Conservation (phyloP, 2,329 filamentous ascomycete genomes). For the Pezizomycotina sp. region DNA sequence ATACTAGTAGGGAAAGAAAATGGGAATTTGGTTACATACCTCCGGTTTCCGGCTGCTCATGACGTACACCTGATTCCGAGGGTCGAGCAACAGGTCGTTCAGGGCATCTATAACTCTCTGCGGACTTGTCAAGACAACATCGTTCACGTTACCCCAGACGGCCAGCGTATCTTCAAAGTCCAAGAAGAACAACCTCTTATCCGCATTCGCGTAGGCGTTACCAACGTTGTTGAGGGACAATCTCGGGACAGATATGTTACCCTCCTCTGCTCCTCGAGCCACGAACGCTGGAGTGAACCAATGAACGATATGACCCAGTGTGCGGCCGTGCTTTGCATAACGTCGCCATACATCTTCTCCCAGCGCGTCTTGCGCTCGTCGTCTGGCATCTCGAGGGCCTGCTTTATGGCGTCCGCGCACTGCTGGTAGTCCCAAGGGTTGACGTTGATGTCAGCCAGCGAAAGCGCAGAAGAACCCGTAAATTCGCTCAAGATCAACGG, state of each 20-base stretch:
- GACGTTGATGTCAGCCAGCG: slow-evolving; percentile 61
- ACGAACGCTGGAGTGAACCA: slow-evolving; percentile 52
- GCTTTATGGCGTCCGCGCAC: slow-evolving; percentile 70
- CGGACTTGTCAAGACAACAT: slow-evolving; percentile 72
- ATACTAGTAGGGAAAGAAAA: background rate
- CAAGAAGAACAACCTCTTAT: slow-evolving; percentile 65
- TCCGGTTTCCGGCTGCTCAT: slow-evolving; percentile 82
- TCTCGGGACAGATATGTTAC: slow-evolving; percentile 72
- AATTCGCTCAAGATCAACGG: slow-evolving; percentile 90
- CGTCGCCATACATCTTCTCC: slow-evolving; percentile 53
- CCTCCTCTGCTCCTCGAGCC: slow-evolving; percentile 73
- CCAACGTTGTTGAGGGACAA: slow-evolving; percentile 52
- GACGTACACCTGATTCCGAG: slow-evolving; percentile 73
- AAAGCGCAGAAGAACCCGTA: slow-evolving; percentile 72
- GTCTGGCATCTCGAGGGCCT: slow-evolving; percentile 61
- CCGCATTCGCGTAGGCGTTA: slow-evolving; percentile 47
- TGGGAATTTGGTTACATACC: slow-evolving; percentile 1
- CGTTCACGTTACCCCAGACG: slow-evolving; percentile 66
- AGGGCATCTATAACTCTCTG: slow-evolving; percentile 70
- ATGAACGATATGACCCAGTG: slow-evolving; percentile 72
- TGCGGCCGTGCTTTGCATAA: slow-evolving; percentile 65
- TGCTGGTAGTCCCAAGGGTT: slow-evolving; percentile 92
- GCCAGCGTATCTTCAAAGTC: slow-evolving; percentile 90
- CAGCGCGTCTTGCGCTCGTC: slow-evolving; percentile 61
- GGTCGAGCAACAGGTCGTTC: slow-evolving; percentile 63